Conservation (phyloP, 2,329 filamentous ascomycete species). For the Sclerotinia nivalis region DNA sequence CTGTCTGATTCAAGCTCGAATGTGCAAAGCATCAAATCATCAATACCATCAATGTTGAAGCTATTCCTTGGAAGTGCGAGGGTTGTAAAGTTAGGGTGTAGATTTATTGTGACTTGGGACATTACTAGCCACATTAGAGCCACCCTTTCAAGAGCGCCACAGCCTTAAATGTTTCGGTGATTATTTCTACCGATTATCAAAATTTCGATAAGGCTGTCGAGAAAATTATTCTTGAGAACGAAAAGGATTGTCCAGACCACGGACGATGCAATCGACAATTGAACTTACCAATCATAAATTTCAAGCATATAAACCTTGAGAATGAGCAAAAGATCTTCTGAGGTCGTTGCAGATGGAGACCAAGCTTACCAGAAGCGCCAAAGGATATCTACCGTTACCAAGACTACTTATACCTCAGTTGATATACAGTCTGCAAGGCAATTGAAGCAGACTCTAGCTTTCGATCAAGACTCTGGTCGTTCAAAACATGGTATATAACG, state of each 20-base stretch:
- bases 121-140: not conserved
- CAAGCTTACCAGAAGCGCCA: constrained; percentile 42
- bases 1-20: constrained; percentile 15
- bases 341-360: constrained; percentile 36
- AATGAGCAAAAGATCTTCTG: constrained; percentile 40
- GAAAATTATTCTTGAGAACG: constrained; percentile 23
- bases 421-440: constrained; percentile 66
- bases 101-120: not conserved
- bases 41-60: constrained; percentile 8
- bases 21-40: not conserved
- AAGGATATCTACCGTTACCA: constrained; percentile 49
- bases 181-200: constrained; percentile 20
- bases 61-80: not conserved
- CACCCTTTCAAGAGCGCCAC: not conserved
- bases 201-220: constrained; percentile 22
- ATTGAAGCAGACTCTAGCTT: constrained; percentile 66
- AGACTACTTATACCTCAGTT: constrained; percentile 44
- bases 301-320: not conserved
- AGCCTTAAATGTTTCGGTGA: constrained; percentile 6
- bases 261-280: not conserved
- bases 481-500: constrained; percentile 61
- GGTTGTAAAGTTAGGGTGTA: constrained; percentile 9
- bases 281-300: not conserved
- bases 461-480: constrained; percentile 68
- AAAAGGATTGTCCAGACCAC: constrained; percentile 14